phyloP scores from a whole-genome alignment of 2,329 filamentous ascomycete genomes.

The Ophiostoma perfectum region DNA sequence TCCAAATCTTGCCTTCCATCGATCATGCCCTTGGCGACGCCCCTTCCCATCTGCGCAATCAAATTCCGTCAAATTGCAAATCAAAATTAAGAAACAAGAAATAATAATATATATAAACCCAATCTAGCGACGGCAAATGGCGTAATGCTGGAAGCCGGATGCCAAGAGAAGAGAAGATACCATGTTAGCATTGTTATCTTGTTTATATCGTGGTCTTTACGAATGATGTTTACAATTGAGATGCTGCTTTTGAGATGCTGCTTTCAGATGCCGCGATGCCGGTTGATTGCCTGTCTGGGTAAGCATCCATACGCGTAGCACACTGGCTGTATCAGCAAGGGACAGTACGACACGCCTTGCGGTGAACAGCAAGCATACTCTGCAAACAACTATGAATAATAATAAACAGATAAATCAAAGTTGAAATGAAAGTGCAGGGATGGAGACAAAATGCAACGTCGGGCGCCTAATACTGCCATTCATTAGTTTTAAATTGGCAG shows the following conservation, averaged over 20 bases:
- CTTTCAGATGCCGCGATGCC: no score
- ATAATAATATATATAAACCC: not conserved
- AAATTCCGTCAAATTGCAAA: not conserved
- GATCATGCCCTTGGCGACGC: not conserved
- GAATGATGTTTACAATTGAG: not conserved
- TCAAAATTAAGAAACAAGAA: not conserved
- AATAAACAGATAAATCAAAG: no score
- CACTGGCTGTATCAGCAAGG: no score
- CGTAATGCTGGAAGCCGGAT: not conserved
- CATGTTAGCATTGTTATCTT: not conserved
- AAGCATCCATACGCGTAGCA: no score
- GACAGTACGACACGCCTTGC: no score
- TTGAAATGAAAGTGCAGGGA: not conserved
- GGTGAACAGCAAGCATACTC: no score
- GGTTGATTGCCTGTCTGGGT: no score
- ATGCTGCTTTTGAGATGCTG: no score
- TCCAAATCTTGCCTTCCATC: no score
- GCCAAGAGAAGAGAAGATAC: not conserved
- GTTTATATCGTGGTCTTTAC: no score
- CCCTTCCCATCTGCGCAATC: not conserved
- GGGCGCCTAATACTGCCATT: not conserved
- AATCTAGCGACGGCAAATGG: not conserved
- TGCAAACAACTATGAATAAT: no score
- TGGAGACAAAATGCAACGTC: slow-evolving; percentile 7
- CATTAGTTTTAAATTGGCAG: not conserved